Evolutionary conservation across 2,329 filamentous ascomycete species (phyloP), one percentile per base, ranked within the genome.

Genomic region (Talaromyces sp.): DNA sequence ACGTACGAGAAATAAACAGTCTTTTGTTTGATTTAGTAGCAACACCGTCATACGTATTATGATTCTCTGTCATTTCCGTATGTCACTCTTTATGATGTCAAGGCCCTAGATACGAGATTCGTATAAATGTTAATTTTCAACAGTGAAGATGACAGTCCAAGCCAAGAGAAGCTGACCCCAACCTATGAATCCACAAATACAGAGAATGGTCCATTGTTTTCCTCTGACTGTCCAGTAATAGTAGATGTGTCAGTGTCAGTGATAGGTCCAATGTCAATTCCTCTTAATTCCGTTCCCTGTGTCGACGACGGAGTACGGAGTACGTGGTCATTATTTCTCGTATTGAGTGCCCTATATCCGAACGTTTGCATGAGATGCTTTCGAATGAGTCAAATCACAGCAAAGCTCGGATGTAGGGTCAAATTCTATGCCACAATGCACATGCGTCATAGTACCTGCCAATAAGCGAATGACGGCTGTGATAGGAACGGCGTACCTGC

Each of bases 401-500:
- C 45, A 35, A 48, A 35, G 28, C 45, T 2, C 45, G 45, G 19
- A 1, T 10, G 28, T 33, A 48, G 28, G 25, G 7, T 35, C 17
- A 19, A 25, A 31, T 25, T 8, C 40, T 2, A 31, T 43, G 39
- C 40, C 52, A 37, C n/a, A n/a, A n/a, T n/a, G n/a, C n/a, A n/a
- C 40, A 36, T 46, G 53, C 53, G 53, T 55, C 53, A 55, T 46
- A 43, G 19, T 21, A 46, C 19, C 25, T 54, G 39, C 28, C 25
- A 33, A n/a, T 37, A 13, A n/a, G 35, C 35, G 35, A 37, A 37
- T 37, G 21, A 39, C 22, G 21, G 21, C 50, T n/a, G 36, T 28
- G 35, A 53, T 35, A 53, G 25, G 53, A 37, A 55, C 53, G 40
- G 53, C 40, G 53, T 55, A 55, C 53, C 53, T 55, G 53, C 53